Evolutionary conservation across 2,329 filamentous ascomycete species (phyloP).

Genomic region (Monosporascus sp.): DNA sequence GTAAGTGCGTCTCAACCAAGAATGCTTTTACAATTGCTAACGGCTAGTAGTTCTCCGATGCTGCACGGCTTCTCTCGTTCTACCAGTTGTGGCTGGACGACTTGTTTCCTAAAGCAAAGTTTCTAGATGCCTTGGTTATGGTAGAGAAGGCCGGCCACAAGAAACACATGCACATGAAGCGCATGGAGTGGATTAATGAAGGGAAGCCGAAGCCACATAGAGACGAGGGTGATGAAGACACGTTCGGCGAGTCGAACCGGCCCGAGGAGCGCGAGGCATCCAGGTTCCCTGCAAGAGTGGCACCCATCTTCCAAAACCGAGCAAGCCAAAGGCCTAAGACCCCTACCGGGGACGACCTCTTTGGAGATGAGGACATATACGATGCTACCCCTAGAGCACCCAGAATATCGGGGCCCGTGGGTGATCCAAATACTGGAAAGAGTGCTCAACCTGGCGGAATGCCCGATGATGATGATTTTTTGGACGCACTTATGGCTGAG

Average conservation of each 20-base stretch:
- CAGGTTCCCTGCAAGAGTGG: constrained; percentile 27
- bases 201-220: constrained; percentile 46
- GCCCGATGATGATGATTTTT: constrained; percentile 37
- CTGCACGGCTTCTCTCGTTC: constrained; percentile 74
- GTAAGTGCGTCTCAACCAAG: constrained; percentile 33
- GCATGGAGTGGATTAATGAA: constrained; percentile 81
- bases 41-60: constrained; percentile 69
- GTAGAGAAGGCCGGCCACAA: constrained; percentile 92
- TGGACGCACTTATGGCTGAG: constrained; percentile 50
- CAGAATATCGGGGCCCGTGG: constrained; percentile 14
- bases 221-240: constrained; percentile 27
- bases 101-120: constrained; percentile 89
- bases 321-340: constrained; percentile 25
- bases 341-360: constrained; percentile 30
- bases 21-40: constrained; percentile 1
- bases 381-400: constrained; percentile 41
- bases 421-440: constrained; percentile 8
- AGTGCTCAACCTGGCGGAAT: constrained; percentile 1
- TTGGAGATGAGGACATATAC: constrained; percentile 49
- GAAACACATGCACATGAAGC: constrained; percentile 67
- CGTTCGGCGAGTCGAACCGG: constrained; percentile 19
- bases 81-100: constrained; percentile 98
- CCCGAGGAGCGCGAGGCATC: constrained; percentile 22
- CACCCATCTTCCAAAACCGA: constrained; percentile 33
- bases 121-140: constrained; percentile 81